Evolutionary conservation across 75 land plant genomes (phyloP).

Genomic region (Pinus albicaulis): DNA sequence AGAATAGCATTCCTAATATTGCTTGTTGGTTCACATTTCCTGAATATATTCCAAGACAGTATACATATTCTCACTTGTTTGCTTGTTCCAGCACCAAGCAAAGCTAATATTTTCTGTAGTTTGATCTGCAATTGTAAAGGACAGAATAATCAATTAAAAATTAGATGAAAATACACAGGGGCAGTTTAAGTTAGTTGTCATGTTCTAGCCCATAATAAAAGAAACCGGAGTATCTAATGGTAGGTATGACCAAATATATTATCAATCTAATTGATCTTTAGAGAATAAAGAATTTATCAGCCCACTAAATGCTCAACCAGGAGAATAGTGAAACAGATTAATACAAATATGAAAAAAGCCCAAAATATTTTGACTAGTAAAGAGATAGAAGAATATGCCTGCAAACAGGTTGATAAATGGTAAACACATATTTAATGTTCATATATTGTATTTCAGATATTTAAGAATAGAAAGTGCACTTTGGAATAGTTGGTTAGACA

Average conservation of each 20-base stretch:
- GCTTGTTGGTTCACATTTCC: conserved; percentile 66
- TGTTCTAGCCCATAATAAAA: background rate
- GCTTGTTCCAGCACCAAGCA: conserved; percentile 87
- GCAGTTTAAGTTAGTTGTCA: background rate
- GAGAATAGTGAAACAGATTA: background rate
- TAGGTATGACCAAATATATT: background rate
- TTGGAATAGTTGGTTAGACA: no score
- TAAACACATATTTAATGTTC: no score
- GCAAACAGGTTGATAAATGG: no score
- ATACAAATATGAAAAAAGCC: background rate
- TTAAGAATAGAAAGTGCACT: no score
- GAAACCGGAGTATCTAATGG: background rate
- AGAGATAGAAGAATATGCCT: background rate
- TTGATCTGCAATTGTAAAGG: conserved; percentile 64
- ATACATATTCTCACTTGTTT: conserved; percentile 88
- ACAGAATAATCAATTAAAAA: background rate
- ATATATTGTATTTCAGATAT: no score
- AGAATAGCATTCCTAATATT: conserved; percentile 95
- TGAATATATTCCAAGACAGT: conserved; percentile 79
- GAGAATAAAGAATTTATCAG: background rate
- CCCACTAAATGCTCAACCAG: no score
- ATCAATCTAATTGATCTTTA: background rate
- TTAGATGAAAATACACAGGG: background rate
- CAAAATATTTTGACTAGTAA: background rate
- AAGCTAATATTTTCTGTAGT: conserved; percentile 79